Conservation (phyloP, 2,329 filamentous ascomycete species). For the Cladosporium velox region DNA sequence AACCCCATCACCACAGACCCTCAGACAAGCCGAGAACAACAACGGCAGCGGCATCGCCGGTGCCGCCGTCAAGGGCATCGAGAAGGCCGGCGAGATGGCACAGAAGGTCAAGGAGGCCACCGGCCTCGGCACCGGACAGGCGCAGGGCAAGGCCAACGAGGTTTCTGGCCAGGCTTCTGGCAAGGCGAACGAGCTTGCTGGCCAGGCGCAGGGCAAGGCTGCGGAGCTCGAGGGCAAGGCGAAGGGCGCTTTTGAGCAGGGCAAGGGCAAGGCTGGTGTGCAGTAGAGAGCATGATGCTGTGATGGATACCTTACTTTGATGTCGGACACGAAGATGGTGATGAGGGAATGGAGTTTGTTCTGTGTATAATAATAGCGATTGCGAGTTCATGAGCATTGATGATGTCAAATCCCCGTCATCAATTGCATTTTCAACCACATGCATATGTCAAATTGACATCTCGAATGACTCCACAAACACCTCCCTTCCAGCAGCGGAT, state of each 20-base stretch:
- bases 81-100: conserved; percentile 61
- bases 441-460: neutral
- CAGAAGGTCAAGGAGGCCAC: conserved; percentile 46
- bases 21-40: conserved; percentile 58
- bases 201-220: conserved; percentile 47
- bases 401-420: too few species aligned
- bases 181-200: conserved; percentile 43
- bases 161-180: conserved; percentile 40
- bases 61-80: conserved; percentile 61
- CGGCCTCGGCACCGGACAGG: conserved; percentile 36
- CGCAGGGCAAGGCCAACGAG: conserved; percentile 45
- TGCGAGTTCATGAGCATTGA: neutral
- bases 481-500: neutral
- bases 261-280: conserved; percentile 40
- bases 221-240: conserved; percentile 45
- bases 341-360: neutral
- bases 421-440: neutral
- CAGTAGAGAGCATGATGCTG: conserved; percentile 16
- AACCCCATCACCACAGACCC: conserved; percentile 34
- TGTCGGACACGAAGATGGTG: neutral
- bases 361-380: conserved; percentile 7
- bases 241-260: conserved; percentile 48
- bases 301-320: neutral
- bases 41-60: conserved; percentile 48
- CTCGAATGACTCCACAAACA: neutral